These are phyloP conservation scores for Trypanosoma avium DNA, from an alignment of 208 protist species.

Conservation along the genomic window DNA sequence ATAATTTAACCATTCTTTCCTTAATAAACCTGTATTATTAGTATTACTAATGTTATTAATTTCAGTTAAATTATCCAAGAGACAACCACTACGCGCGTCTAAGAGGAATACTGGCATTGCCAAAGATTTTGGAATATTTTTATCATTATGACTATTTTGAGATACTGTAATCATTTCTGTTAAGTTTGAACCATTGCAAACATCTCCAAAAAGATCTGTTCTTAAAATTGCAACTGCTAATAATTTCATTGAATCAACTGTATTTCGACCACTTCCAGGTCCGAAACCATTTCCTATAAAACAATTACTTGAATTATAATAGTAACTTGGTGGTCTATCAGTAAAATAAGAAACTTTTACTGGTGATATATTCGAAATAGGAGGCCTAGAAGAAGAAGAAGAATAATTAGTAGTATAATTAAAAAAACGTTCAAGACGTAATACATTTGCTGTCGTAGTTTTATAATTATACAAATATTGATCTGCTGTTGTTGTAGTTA, in stretches of 20 bases:
- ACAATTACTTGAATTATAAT: constrained; percentile 31
- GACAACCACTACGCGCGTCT: constrained; percentile 31
- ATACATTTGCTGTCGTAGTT: constrained; percentile 16
- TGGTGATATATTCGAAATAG: constrained; percentile 3
- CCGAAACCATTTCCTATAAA: constrained; percentile 61
- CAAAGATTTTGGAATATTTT: constrained; percentile 6
- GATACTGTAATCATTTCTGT: not conserved
- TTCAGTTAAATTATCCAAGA: constrained; percentile 25
- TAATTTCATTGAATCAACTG: constrained; percentile 1
- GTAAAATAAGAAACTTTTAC: constrained; percentile 4
- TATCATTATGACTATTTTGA: not conserved
- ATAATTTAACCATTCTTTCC: constrained; percentile 13
- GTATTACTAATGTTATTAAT: not conserved
- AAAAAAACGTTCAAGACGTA: constrained; percentile 31
- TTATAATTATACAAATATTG: not conserved
- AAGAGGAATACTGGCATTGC: constrained; percentile 57
- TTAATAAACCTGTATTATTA: constrained; percentile 4
- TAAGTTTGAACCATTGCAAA: constrained; percentile 37
- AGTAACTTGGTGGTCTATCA: constrained; percentile 39
- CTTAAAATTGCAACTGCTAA: constrained; percentile 58
- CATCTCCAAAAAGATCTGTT: constrained; percentile 38
- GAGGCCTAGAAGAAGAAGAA: not conserved
- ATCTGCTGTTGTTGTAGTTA: not conserved
- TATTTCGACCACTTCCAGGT: constrained; percentile 18
- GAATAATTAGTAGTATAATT: constrained; percentile 14